Percentiles rank a stretch among this genome's conserved stretches.
Conservation (phyloP, 2,329 filamentous ascomycete species). For the Alternaria sp. region DNA sequence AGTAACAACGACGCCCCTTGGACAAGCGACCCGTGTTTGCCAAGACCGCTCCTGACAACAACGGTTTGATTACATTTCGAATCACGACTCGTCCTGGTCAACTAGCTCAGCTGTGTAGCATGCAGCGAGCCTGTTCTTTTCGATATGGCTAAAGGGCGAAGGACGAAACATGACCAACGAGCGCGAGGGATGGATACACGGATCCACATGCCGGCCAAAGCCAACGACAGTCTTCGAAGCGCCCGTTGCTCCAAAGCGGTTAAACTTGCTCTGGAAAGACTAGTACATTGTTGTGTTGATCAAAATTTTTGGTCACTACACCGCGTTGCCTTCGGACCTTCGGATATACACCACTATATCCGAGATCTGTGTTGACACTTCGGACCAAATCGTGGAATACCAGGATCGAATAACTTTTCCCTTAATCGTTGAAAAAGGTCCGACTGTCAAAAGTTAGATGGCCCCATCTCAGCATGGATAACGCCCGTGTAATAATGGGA, state of each 20-base stretch:
- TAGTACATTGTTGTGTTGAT: slow-evolving; percentile 2
- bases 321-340: slow-evolving; percentile 6
- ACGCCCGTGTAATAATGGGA: slow-evolving; percentile 8
- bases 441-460: background rate
- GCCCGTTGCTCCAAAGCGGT: slow-evolving; percentile 15
- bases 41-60: slow-evolving; percentile 16
- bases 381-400: background rate
- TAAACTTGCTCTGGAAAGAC: slow-evolving; percentile 5
- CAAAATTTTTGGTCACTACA: background rate
- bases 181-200: slow-evolving; percentile 12
- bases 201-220: slow-evolving; percentile 16
- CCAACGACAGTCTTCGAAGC: slow-evolving; percentile 18
- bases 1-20: slow-evolving; percentile 9
- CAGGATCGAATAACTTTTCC: background rate
- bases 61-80: slow-evolving; percentile 26
- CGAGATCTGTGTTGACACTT: slow-evolving; percentile 1
- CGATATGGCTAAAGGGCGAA: slow-evolving; percentile 25
- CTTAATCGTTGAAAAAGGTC: background rate
- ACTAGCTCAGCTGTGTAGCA: slow-evolving; percentile 14
- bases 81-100: slow-evolving; percentile 19
- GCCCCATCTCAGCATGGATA: slow-evolving; percentile 3
- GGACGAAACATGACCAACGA: slow-evolving; percentile 37
- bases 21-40: slow-evolving; percentile 12
- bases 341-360: background rate
- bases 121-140: slow-evolving; percentile 15